These are phyloP conservation scores for Globisporangium mamillatum DNA, from an alignment of 352 stramenopile genomes.

Conservation along the genomic window DNA sequence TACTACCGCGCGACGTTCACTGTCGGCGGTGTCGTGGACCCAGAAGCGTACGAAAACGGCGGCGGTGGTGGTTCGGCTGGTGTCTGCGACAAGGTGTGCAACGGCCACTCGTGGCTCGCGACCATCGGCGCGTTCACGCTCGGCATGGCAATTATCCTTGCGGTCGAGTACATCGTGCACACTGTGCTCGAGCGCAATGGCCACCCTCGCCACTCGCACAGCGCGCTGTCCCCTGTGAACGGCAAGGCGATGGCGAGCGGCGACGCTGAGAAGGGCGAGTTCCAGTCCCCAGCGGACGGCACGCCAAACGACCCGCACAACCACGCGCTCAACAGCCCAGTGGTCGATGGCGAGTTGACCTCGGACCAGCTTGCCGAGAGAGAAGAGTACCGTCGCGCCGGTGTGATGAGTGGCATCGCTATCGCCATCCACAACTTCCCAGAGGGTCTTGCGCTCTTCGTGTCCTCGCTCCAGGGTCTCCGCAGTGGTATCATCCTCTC, in stretches of 20 bases:
- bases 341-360: not conserved
- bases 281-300: conserved; percentile 20
- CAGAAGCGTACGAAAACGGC: conserved; percentile 67
- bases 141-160: conserved; percentile 60
- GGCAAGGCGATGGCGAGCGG: conserved; percentile 18
- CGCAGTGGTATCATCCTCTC: conserved; percentile 87
- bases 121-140: conserved; percentile 51
- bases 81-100: conserved; percentile 59
- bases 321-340: conserved; percentile 9
- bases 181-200: conserved; percentile 34
- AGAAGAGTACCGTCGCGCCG: conserved; percentile 65
- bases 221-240: conserved; percentile 20
- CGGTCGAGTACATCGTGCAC: conserved; percentile 69
- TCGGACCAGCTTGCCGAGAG: conserved; percentile 17
- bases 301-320: conserved; percentile 7
- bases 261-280: conserved; percentile 26
- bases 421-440: conserved; percentile 98
- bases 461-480: conserved; percentile 87
- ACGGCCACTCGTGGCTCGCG: conserved; percentile 58
- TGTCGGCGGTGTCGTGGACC: conserved; percentile 44
- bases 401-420: conserved; percentile 89
- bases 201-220: conserved; percentile 28
- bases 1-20: conserved; percentile 61
- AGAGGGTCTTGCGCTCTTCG: conserved; percentile 94
- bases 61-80: conserved; percentile 27